These are phyloP conservation scores for Gyromitra esculenta DNA, from an alignment of 2,329 filamentous ascomycete genomes.

Conservation along the genomic window DNA sequence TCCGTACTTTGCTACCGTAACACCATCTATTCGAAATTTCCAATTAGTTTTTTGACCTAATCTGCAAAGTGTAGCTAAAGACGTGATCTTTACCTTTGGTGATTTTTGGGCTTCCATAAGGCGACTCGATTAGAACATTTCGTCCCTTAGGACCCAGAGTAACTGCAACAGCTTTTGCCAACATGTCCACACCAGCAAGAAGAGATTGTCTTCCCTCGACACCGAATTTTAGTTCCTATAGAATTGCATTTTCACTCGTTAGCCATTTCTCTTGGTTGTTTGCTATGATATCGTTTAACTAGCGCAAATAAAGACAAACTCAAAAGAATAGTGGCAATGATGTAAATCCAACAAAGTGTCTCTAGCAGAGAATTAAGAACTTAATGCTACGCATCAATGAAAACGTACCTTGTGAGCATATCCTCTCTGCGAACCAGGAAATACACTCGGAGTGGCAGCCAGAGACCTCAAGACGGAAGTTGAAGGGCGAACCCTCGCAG, in stretches of 20 bases:
- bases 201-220: slow-evolving; percentile 91
- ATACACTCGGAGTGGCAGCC: slow-evolving; percentile 70
- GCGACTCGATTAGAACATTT: slow-evolving; percentile 98
- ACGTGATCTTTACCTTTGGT: slow-evolving; percentile 80
- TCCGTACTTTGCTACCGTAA: slow-evolving; percentile 73
- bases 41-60: background rate
- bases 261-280: slow-evolving; percentile 53
- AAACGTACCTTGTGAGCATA: slow-evolving; percentile 92
- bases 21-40: slow-evolving; percentile 72
- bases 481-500: slow-evolving; percentile 80
- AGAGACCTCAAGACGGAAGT: slow-evolving; percentile 66
- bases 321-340: slow-evolving; percentile 27
- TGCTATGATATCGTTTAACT: background rate
- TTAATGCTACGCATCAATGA: slow-evolving; percentile 28
- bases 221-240: slow-evolving; percentile 95
- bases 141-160: slow-evolving; percentile 97
- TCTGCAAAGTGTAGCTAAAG: background rate
- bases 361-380: slow-evolving; percentile 26
- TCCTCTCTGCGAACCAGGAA: slow-evolving; percentile 72
- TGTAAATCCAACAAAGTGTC: slow-evolving; percentile 25
- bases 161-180: slow-evolving; percentile 93
- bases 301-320: slow-evolving; percentile 30
- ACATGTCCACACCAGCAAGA: slow-evolving; percentile 92
- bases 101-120: slow-evolving; percentile 99
- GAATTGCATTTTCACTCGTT: slow-evolving; percentile 55